Base-by-base conservation (phyloP, 169 alveolate species). In the Eimeria acervulina region DNA sequence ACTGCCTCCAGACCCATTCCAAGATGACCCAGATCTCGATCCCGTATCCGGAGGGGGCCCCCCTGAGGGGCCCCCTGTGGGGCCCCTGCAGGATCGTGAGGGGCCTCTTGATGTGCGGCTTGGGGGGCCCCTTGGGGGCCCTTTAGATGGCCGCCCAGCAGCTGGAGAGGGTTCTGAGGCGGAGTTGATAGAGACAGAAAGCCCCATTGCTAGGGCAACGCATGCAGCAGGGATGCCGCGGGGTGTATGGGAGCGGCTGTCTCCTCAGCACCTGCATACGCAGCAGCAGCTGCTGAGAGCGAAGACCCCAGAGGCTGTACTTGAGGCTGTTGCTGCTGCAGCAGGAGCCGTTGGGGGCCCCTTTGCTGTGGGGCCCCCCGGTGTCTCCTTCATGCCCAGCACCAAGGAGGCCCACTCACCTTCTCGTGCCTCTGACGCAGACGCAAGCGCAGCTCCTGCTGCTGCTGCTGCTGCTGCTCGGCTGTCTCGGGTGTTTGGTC, bases 261-360 rank as follows among this genome's bases (percentile, higher is more conserved):
- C 96, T 7, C 96, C 96, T n/a, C 94, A 81, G 94, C 94, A 84
- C 52, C 90, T 94, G 51, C 96, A 83, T 55, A 68, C 76, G 68
- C 96, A 94, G 68, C 76, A 59, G 83, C 59, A 51, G 90, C 55
- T 94, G n/a, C 38, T 94, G 52, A 44, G 93, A 44, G 94, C 96
- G 7, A 42, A 74, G 47, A 38, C 68, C 36, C 88, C 83, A 15
- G 94, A 78, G 55, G 87, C 33, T n/a, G 36, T 94, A 5, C 94
- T 94, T 26, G 36, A 13, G 40, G 90, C 94, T 7, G 51, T 94
- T 66, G 96, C 66, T n/a, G 59, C 59, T 19, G 84, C 92, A 36
- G 21, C 61, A 21, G 89, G 33, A 76, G n/a, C 91, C 19, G 91
- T 83, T 13, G 91, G 91, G 74, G 91, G 91, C n/a, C 6, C 55